Evolutionary conservation across 768 basidiomycete genomes (phyloP).

Genomic region (Macrolepiota dolichaula): DNA sequence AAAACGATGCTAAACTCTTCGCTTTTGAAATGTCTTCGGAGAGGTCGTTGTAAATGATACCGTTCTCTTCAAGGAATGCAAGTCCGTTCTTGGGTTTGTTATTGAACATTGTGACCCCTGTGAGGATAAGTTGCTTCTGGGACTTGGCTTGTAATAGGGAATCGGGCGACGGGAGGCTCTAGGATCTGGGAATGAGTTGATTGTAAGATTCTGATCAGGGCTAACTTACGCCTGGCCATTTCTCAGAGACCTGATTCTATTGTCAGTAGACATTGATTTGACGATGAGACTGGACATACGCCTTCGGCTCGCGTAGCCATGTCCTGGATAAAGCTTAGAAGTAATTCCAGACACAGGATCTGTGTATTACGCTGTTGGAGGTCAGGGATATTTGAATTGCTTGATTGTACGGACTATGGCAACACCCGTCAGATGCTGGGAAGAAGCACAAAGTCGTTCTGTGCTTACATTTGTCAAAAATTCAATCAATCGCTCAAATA

Average conservation of each 20-base stretch:
- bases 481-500: constrained; percentile 86
- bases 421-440: not conserved
- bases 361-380: constrained; percentile 78
- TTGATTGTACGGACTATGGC: constrained; percentile 53
- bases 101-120: constrained; percentile 87
- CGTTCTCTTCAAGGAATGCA: constrained; percentile 88
- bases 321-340: constrained; percentile 83
- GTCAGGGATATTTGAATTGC: constrained; percentile 38
- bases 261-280: constrained; percentile 12
- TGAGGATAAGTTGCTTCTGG: constrained; percentile 80
- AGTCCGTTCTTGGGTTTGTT: constrained; percentile 88
- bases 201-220: not conserved
- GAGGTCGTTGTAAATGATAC: constrained; percentile 74
- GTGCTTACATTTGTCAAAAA: constrained; percentile 81
- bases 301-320: constrained; percentile 68
- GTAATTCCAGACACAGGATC: constrained; percentile 81
- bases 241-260: constrained; percentile 34
- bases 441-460: not conserved
- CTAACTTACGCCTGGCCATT: constrained; percentile 64
- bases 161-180: constrained; percentile 58
- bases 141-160: constrained; percentile 69
- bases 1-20: constrained; percentile 76
- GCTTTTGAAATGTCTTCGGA: constrained; percentile 52
- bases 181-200: not conserved
- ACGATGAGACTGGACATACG: constrained; percentile 24